Evolutionary conservation across 2,329 filamentous ascomycete genomes (phyloP), one percentile per base, ranked within the genome.

Genomic region (Zarea fungicola): DNA sequence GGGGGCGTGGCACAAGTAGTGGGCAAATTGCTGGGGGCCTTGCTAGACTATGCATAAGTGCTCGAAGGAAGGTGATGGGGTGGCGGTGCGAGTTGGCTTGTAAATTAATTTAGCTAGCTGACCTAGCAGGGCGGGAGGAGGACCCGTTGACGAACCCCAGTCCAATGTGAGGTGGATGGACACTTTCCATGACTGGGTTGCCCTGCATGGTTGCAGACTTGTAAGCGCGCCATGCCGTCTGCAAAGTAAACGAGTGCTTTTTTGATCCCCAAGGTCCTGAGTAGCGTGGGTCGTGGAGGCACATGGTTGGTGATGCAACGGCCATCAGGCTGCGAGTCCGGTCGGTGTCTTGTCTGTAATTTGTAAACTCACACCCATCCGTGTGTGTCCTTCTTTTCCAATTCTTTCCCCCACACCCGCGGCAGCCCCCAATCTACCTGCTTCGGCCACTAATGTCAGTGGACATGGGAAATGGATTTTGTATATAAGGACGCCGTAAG

Each of bases 401-500:
- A 14, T 41, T 48, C 36, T 32, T 34, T 48, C 26, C 44, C 44
- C 44, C 44, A 48, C 44, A 48, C 40, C 44, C 19, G 29, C 40
- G 44, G 23, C 16, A 36, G 44, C 44, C 44, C 44, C 44, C 44
- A 48, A 48, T 48, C 19, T 26, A 21, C 35, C 44, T 48, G 36
- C 34, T 36, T 37, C 18, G 32, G 32, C 42, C 42, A 19, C 36
- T 40, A 42, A 37, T 28, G 45, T 48, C 37, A n/a, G 28, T 32
- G 26, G 19, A 37, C 22, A 37, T 11, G 21, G 21, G 26, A 48
- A 23, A 41, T 32, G 21, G 11, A 19, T 47, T 36, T 48, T 21
- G 45, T 48, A 48, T 48, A 48, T 37, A 48, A 48, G 37, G 36
- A 34, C 25, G 37, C 4, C 25, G 35, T 29, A 42, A 42, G 45